These are phyloP conservation scores for Triglochin maritima DNA, from an alignment of 106 monocot genomes.

Conservation along the genomic window DNA sequence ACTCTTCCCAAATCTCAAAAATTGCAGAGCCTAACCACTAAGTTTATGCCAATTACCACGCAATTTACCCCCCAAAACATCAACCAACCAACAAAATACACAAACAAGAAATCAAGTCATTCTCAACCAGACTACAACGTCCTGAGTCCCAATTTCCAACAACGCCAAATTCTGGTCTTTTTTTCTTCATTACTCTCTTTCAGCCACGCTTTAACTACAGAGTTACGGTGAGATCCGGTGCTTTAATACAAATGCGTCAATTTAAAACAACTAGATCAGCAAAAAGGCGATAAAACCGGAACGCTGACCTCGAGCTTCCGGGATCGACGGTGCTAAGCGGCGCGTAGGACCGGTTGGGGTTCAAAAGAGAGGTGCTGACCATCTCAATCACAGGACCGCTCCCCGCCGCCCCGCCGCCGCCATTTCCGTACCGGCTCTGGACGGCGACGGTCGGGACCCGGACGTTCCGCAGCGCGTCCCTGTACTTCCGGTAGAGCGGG, in stretches of 20 bases:
- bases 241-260: neutral
- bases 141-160: too few relatives aligned
- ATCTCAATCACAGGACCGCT: constrained; percentile 81
- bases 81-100: too few relatives aligned
- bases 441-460: constrained; percentile 29
- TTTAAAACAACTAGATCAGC: neutral
- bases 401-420: constrained; percentile 13
- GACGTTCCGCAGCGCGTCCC: constrained; percentile 79
- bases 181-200: too few relatives aligned
- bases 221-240: too few relatives aligned
- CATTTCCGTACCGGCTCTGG: neutral
- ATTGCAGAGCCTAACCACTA: too few relatives aligned
- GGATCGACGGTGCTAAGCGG: constrained; percentile 90
- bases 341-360: constrained; percentile 51
- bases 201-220: too few relatives aligned
- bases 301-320: constrained; percentile 46
- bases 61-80: too few relatives aligned
- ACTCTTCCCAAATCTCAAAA: too few relatives aligned
- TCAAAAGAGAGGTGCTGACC: constrained; percentile 55
- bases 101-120: too few relatives aligned
- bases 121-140: too few relatives aligned
- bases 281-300: neutral
- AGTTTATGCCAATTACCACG: too few relatives aligned
- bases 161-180: too few relatives aligned
- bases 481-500: constrained; percentile 69